Evolutionary conservation across 345 rosid species (phyloP).

Genomic region (Trapa bicornis): DNA sequence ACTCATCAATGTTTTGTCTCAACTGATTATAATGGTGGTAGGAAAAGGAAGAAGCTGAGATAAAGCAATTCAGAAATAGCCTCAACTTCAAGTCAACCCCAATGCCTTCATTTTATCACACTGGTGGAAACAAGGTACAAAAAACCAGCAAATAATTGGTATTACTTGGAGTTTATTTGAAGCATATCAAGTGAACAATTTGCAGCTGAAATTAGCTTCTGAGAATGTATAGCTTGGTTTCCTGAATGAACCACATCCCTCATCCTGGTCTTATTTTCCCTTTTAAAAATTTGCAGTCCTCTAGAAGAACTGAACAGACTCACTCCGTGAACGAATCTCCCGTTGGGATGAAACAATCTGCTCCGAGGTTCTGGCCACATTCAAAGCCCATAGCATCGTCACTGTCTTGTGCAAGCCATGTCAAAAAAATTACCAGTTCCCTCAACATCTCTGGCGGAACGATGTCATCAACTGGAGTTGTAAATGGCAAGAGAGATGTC

Average conservation of each 20-base stretch:
- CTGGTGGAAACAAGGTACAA: slow-evolving; percentile 43
- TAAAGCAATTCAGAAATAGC: slow-evolving; percentile 51
- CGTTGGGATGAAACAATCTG: slow-evolving; percentile 15
- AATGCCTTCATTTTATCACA: slow-evolving; percentile 81
- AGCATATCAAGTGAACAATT: not conserved
- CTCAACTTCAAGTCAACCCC: slow-evolving; percentile 82
- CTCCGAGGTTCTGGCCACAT: slow-evolving; percentile 12
- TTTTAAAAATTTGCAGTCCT: slow-evolving; percentile 16
- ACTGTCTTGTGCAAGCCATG: slow-evolving; percentile 7
- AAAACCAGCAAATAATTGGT: not conserved
- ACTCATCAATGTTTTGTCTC: slow-evolving; percentile 4
- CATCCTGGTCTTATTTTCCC: not conserved
- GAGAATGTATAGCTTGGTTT: not conserved
- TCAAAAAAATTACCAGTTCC: not conserved
- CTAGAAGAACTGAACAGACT: slow-evolving; percentile 16
- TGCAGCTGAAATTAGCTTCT: not conserved
- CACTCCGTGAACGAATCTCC: slow-evolving; percentile 12
- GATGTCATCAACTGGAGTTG: slow-evolving; percentile 2
- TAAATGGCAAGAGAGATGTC: slow-evolving; percentile 14
- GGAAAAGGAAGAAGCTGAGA: not conserved
- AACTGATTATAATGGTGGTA: slow-evolving; percentile 7
- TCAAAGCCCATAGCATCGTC: slow-evolving; percentile 16
- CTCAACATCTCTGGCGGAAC: not conserved
- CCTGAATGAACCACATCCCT: not conserved
- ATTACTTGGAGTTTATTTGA: not conserved